Conservation (phyloP, 345 rosid genomes). For the Diplotaxis tenuifolia region DNA sequence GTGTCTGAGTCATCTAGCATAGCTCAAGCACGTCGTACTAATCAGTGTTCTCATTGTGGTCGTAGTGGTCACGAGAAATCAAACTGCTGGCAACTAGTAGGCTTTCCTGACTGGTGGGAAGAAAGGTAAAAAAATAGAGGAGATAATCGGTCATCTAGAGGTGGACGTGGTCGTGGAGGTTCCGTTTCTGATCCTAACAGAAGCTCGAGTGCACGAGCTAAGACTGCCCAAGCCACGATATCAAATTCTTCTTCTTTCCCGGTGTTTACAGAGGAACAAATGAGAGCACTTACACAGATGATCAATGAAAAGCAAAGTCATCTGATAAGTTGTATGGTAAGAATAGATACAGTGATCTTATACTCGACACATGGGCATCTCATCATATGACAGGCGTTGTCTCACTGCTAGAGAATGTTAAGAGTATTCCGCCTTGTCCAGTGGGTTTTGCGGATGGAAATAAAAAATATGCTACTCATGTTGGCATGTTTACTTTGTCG, state of each 20-base stretch:
- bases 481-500: too few species aligned
- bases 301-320: background rate
- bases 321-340: background rate
- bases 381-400: background rate
- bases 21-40: background rate
- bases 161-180: background rate
- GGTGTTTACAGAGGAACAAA: background rate
- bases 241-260: background rate
- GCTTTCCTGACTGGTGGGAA: background rate
- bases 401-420: background rate
- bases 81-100: background rate
- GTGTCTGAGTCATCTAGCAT: background rate
- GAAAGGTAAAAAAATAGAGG: background rate
- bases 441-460: background rate
- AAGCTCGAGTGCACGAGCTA: background rate
- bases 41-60: background rate
- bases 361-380: background rate
- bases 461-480: too few species aligned
- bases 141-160: background rate
- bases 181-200: background rate
- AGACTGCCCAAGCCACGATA: background rate
- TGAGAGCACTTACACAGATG: background rate
- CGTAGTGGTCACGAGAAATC: background rate
- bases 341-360: background rate
- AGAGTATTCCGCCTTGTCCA: background rate